Evolutionary conservation across 768 basidiomycete species (phyloP), one percentile per base, ranked within the genome.

Genomic region (Lyophyllum shimeji): DNA sequence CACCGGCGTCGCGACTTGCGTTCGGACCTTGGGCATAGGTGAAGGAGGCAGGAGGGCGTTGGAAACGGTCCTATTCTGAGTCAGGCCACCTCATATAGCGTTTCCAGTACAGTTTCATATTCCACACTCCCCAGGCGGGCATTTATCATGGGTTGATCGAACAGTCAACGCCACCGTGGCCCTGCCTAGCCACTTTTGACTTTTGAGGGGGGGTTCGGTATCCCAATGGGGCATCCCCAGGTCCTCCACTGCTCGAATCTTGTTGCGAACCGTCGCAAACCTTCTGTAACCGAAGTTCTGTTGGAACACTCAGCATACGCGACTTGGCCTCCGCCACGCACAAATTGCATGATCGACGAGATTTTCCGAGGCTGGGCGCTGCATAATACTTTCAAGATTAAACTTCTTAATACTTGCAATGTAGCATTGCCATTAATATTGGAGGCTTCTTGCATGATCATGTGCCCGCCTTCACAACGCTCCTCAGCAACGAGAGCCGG

Each of bases 111-210:
- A 37, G 52, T 55, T 59, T 55, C 53, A 52, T 58, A 57, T 46
- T 55, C 42, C n/a, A 4, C 17, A 51, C 57, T 54, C 52, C 57
- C 46, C 31, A 21, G 20, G 29, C 12, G 7, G 34, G 27, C 25
- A 29, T 37, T 37, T 56, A 23, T 33, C 55, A 56, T 57, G 50
- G 40, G n/a, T n/a, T 46, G 50, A 57, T 57, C 56, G n/a, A 52
- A 52, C 46, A 52, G 55, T 55, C 58, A 52, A 55, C 58, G 54
- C 48, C 57, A 50, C 52, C 18, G n/a, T 39, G 53, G 43, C 50
- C 58, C 58, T 59, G 54, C 50, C 33, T 23, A 34, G 34, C 37
- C 40, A 29, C 15, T 27, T 54, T 52, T 52, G 37, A 53, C 43
- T 27, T 43, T 31, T n/a, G n/a, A n/a, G n/a, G 25, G 43, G 29